These are phyloP conservation scores for Emergomyces pasteurianus DNA, from an alignment of 2,329 filamentous ascomycete species.

Conservation along the genomic window DNA sequence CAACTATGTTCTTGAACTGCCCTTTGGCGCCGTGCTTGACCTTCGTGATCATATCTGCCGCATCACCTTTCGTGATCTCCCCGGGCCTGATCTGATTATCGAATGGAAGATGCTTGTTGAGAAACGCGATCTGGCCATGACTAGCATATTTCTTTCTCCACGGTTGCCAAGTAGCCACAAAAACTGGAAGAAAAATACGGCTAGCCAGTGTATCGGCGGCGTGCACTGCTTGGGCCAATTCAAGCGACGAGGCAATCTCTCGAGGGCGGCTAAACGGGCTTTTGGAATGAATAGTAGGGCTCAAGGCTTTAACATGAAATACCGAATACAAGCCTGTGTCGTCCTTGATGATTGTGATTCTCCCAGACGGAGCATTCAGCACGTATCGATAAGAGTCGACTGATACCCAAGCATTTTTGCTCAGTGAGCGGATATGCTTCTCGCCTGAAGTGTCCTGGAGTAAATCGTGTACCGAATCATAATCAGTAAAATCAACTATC, in stretches of 20 bases:
- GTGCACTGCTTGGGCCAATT: slow-evolving; percentile 64
- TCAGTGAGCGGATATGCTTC: slow-evolving; percentile 63
- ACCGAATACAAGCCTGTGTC: slow-evolving; percentile 19
- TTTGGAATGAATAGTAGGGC: slow-evolving; percentile 21
- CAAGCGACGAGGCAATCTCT: slow-evolving; percentile 51
- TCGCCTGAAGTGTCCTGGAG: slow-evolving; percentile 72
- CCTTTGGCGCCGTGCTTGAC: slow-evolving; percentile 66
- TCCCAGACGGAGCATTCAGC: slow-evolving; percentile 53
- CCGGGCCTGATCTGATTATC: slow-evolving; percentile 48
- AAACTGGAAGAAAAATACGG: slow-evolving; percentile 51
- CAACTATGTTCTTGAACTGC: slow-evolving; percentile 44
- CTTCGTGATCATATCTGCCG: slow-evolving; percentile 83
- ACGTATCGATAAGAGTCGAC: slow-evolving; percentile 60
- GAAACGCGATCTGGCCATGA: slow-evolving; percentile 33
- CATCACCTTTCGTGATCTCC: slow-evolving; percentile 65
- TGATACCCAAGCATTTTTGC: slow-evolving; percentile 70
- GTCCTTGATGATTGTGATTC: slow-evolving; percentile 40
- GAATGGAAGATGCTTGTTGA: slow-evolving; percentile 35
- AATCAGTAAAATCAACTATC: slow-evolving; percentile 72
- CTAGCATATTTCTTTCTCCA: slow-evolving; percentile 62
- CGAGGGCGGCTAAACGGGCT: slow-evolving; percentile 57
- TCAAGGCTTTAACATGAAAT: slow-evolving; percentile 19
- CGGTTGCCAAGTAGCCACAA: slow-evolving; percentile 52
- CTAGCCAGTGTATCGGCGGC: slow-evolving; percentile 72
- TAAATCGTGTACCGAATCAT: slow-evolving; percentile 82